These are phyloP conservation scores for Brasilioporus rufonigricans DNA, from an alignment of 768 basidiomycete species.

Conservation along the genomic window DNA sequence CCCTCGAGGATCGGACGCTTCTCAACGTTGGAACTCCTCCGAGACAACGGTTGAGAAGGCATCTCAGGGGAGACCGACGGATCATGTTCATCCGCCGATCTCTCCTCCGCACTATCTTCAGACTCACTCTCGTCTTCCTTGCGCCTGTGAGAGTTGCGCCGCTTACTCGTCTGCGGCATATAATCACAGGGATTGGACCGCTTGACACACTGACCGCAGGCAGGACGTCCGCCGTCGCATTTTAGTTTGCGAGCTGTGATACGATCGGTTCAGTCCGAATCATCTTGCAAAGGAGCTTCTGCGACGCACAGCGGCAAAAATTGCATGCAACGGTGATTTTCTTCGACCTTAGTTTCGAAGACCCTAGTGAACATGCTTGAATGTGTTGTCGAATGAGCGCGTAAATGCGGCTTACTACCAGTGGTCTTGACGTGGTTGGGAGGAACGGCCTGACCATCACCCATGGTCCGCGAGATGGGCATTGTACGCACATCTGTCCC, in stretches of 20 bases:
- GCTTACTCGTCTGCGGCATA: conserved; percentile 68
- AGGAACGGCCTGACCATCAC: conserved; percentile 32
- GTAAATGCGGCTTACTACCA: conserved; percentile 36
- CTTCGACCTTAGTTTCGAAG: conserved; percentile 68
- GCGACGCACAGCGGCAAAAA: conserved; percentile 79
- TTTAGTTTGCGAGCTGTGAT: conserved; percentile 78
- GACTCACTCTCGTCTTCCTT: conserved; percentile 57
- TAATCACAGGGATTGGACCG: conserved; percentile 79
- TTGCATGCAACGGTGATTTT: conserved; percentile 90
- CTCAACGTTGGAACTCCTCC: conserved; percentile 36
- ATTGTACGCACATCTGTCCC: conserved; percentile 44
- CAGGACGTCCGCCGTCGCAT: conserved; percentile 83
- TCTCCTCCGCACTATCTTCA: conserved; percentile 64
- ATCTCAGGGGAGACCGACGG: conserved; percentile 59
- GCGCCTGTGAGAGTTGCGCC: conserved; percentile 62
- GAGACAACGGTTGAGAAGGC: conserved; percentile 34
- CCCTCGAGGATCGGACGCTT: conserved; percentile 34
- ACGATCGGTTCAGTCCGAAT: conserved; percentile 19
- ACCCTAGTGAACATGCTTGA: conserved; percentile 38
- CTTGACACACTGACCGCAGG: conserved; percentile 80
- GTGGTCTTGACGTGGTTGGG: conserved; percentile 32
- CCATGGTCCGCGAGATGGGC: conserved; percentile 38
- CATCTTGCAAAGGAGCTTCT: conserved; percentile 10
- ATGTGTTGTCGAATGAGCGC: conserved; percentile 8
- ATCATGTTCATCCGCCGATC: conserved; percentile 48